Evolutionary conservation across 805 yeast genomes (phyloP).

Genomic region (Candida wancherniae): DNA sequence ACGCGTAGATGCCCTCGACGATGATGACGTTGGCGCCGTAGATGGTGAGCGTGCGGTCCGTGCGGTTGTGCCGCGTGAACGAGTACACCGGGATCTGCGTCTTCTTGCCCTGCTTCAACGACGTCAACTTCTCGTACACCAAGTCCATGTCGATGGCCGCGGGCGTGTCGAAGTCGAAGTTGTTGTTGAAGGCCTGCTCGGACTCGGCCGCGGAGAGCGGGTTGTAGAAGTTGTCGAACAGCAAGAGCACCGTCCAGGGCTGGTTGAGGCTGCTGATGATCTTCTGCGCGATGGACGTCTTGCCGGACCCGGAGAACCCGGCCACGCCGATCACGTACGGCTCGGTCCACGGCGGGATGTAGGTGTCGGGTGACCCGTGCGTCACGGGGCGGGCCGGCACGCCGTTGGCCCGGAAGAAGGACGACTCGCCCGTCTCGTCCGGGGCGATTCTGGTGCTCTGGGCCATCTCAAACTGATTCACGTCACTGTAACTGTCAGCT

Average conservation of each 20-base stretch:
- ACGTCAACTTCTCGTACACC: constrained; percentile 55
- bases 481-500: too few relatives aligned
- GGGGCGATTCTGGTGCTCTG: constrained; percentile 28
- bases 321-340: constrained; percentile 88
- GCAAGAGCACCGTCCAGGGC: constrained; percentile 90
- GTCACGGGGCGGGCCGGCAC: not conserved
- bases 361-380: constrained; percentile 6
- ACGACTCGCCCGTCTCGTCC: constrained; percentile 18
- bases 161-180: constrained; percentile 86
- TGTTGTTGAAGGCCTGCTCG: constrained; percentile 56
- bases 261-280: constrained; percentile 73
- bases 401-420: constrained; percentile 18
- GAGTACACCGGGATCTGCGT: constrained; percentile 44
- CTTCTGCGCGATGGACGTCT: constrained; percentile 83
- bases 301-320: constrained; percentile 76
- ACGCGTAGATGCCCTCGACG: constrained; percentile 84
- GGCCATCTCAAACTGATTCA: too few relatives aligned
- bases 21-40: constrained; percentile 94
- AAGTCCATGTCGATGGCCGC: constrained; percentile 77
- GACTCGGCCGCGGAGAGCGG: constrained; percentile 64
- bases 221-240: constrained; percentile 87
- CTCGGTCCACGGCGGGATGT: constrained; percentile 79
- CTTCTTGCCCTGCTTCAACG: constrained; percentile 63
- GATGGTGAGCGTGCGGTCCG: constrained; percentile 64
- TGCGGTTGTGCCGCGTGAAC: constrained; percentile 66